Evolutionary conservation across 768 basidiomycete genomes (phyloP), one percentile per base, ranked within the genome.

Genomic region (Brasilioporus rufonigricans): DNA sequence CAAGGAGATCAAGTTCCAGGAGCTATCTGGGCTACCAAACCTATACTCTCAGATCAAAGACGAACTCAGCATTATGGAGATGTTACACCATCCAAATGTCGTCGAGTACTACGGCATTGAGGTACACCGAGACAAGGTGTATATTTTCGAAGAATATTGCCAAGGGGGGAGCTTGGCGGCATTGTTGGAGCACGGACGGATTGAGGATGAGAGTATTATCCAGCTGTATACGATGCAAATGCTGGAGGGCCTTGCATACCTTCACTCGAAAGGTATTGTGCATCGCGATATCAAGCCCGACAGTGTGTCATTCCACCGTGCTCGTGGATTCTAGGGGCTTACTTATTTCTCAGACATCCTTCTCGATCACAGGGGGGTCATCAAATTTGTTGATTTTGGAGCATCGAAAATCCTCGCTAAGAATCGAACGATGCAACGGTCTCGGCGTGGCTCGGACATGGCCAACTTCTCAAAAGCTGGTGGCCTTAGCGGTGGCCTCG

Each of bases 101-200:
- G 97, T 98, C 48, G 94, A 98, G 72, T 99, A 98, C 71, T 97
- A 97, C 65, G 97, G 97, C 29, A 95, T 99, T 61, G 97, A 99
- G 73, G 96, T 98, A 2, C 96, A 98, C 69, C 89, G 96, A 14
- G 96, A 98, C 75, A 94, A 95, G 73, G 93, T 98, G 18, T 98
- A 96, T 74, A 98, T 98, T 58, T 98, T 98, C 70, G 95, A 98
- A 71, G 96, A 98, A 72, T 99, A 89, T 70, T 99, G 97, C 68
- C 90, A 95, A 64, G 94, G 94, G 36, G 97, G 97, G 9, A 96
- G 93, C 71, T 72, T 99, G 56, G 93, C 89, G 1, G 80, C 89
- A 23, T 73, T 97, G 41, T 74, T 98, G 55, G 95, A 96, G 66
- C 90, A 93, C 67, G 97, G 97, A 3, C 78, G 93, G 49, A 93